Percentiles rank a stretch among this genome's conserved stretches.
Evolutionary conservation across 164 flowering plant genomes (phyloP).

Genomic region (Cinnamomum micranthum): DNA sequence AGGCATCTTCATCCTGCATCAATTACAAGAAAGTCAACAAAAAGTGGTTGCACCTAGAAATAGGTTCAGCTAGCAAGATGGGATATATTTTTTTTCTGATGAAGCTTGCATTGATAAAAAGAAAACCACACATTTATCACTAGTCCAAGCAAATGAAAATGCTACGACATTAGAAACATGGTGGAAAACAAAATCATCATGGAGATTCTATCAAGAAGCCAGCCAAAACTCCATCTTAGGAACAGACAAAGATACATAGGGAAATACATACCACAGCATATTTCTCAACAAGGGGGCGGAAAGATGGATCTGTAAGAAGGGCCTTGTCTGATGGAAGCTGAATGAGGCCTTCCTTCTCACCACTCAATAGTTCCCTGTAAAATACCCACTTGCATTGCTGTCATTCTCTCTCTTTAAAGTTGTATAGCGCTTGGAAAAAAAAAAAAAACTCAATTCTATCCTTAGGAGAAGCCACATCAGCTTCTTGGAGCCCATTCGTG

Average conservation of each 20-base stretch:
- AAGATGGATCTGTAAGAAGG: constrained; percentile 41
- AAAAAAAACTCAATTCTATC: too few relatives aligned
- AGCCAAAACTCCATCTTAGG: too few relatives aligned
- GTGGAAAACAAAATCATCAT: too few relatives aligned
- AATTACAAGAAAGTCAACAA: not conserved
- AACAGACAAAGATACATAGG: too few relatives aligned
- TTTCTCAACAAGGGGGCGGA: constrained; percentile 50
- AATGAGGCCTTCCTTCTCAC: constrained; percentile 51
- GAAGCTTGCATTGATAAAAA: not conserved
- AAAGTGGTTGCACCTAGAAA: not conserved
- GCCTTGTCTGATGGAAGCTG: constrained; percentile 54
- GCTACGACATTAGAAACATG: not conserved
- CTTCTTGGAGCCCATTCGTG: too few relatives aligned
- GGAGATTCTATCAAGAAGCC: too few relatives aligned
- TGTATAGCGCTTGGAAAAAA: too few relatives aligned
- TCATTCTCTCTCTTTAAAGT: too few relatives aligned
- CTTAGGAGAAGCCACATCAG: too few relatives aligned
- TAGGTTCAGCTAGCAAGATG: not conserved
- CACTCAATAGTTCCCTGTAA: constrained; percentile 43
- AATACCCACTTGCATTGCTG: not conserved
- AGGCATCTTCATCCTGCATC: constrained; percentile 39
- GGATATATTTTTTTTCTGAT: too few relatives aligned
- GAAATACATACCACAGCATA: constrained; percentile 42
- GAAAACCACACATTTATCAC: not conserved
- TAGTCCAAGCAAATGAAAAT: not conserved